A percentile compares a stretch with the other conserved stretches of the same genome.
phyloP scores from a whole-genome alignment of 495 filamentous ascomycete species.

The Oidiodendron maius region DNA sequence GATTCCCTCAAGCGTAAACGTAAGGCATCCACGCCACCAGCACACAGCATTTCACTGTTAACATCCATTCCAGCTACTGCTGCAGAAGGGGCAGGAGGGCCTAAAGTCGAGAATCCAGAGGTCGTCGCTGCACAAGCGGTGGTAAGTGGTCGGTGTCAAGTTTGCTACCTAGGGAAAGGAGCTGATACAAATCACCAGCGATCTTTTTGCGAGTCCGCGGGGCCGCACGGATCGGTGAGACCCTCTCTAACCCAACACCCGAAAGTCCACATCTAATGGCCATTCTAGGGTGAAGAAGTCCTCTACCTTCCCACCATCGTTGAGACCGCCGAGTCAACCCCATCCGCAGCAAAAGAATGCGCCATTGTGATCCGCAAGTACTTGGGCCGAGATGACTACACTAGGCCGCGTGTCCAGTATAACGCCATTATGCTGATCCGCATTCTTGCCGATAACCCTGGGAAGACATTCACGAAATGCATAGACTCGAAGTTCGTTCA shows the following conservation, averaged over 20 bases:
- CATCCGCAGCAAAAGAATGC: slow-evolving; percentile 72
- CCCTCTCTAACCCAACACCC: background rate
- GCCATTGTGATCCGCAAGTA: slow-evolving; percentile 75
- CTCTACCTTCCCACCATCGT: slow-evolving; percentile 92
- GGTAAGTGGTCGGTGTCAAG: slow-evolving; percentile 27
- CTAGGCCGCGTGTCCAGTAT: slow-evolving; percentile 71
- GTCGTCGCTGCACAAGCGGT: slow-evolving; percentile 48
- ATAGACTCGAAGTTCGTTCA: slow-evolving; percentile 75
- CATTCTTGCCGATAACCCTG: slow-evolving; percentile 90
- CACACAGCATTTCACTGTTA: background rate
- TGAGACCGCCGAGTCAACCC: slow-evolving; percentile 88
- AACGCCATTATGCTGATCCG: slow-evolving; percentile 95
- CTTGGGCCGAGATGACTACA: slow-evolving; percentile 59
- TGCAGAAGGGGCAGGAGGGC: slow-evolving; percentile 13
- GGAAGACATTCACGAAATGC: slow-evolving; percentile 79
- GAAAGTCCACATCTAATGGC: background rate
- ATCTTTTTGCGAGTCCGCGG: slow-evolving; percentile 75
- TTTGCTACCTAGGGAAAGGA: background rate
- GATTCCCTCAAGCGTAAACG: slow-evolving; percentile 41
- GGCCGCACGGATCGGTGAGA: slow-evolving; percentile 56
- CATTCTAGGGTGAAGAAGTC: slow-evolving; percentile 70
- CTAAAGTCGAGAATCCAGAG: slow-evolving; percentile 46
- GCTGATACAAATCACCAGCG: slow-evolving; percentile 25
- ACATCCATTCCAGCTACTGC: background rate
- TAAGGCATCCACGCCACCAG: background rate